phyloP scores from a whole-genome alignment of 805 yeast species.

The Wickerhamomyces chaumierensis region DNA sequence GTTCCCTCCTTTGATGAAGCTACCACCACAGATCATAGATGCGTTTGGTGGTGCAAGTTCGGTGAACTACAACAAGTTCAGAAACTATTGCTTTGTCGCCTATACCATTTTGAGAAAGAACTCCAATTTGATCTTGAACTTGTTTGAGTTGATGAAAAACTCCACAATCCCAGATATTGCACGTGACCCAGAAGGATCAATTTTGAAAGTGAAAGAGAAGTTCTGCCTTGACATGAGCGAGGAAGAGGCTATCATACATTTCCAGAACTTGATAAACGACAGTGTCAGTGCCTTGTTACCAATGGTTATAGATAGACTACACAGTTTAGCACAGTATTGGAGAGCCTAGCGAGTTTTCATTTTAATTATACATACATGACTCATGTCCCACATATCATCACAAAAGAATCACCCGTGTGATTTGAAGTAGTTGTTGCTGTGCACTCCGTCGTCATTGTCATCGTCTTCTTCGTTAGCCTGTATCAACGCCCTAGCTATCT shows the following conservation, averaged over 20 bases:
- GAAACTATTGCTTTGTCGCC: constrained; percentile 90
- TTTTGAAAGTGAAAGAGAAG: constrained; percentile 86
- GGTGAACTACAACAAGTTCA: constrained; percentile 74
- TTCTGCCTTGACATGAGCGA: constrained; percentile 89
- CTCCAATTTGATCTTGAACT: constrained; percentile 77
- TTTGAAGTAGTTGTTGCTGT: background rate
- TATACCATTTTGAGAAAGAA: constrained; percentile 84
- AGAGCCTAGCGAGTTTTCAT: constrained; percentile 41
- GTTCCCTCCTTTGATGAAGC: constrained; percentile 95
- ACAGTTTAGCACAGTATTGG: constrained; percentile 97
- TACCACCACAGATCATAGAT: constrained; percentile 92
- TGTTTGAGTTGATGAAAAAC: constrained; percentile 88
- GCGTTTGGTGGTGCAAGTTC: constrained; percentile 95
- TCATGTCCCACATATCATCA: no score
- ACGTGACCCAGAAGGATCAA: constrained; percentile 75
- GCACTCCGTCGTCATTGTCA: background rate
- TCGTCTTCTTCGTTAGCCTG: constrained; percentile 30
- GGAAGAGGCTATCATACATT: constrained; percentile 90
- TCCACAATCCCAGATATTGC: constrained; percentile 87
- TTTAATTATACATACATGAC: no score
- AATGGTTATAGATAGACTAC: constrained; percentile 88
- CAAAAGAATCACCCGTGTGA: no score
- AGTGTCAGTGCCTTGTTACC: constrained; percentile 91
- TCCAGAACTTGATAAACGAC: constrained; percentile 88
- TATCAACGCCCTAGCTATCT: constrained; percentile 54